Base-by-base conservation (phyloP, 2,329 filamentous ascomycete genomes). In the Cytospora piceae region DNA sequence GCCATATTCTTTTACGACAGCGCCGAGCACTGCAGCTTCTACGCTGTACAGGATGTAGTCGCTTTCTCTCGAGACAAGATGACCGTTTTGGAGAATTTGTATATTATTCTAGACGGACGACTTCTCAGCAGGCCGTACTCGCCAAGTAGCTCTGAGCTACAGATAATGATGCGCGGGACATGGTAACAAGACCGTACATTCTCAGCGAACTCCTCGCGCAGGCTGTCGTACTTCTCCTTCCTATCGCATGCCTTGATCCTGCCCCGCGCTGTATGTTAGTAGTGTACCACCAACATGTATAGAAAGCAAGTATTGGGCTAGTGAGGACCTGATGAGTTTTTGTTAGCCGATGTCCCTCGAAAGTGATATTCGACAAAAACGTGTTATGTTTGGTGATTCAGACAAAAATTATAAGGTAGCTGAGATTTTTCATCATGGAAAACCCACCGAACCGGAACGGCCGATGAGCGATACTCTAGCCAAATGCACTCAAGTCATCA, bases 401-500 rank as follows among this genome's bases (percentile, higher is more conserved):
- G 94, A 97, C 91, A 90, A 87, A 86, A 83, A 77, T 88, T 76
- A 70, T 80, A 90, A 90, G 94, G 94, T 98, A 98, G 94, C 94
- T 92, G 90, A 95, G 91, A 89, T 83, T 88, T 96, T 90, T 96
- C 94, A 97, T 97, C 94, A 97, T 87, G 86, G 94, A 96, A 90
- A 87, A 85, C 83, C 82, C 81, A 81, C 82, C 63, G 77, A 79
- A 81, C 77, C 71, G 76, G 75, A 82, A 79, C 79, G 79, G 76
- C 81, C 80, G 81, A 83, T 57, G 82, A 80, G 83, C 88, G 87
- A 93, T 96, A 85, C 94, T 98, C 94, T 93, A 98, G 94, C 94
- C 94, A 98, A 98, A 98, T 98, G 94, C 94, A 94, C 94, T 98
- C 94, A 94, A 93, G 94, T 98, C 94, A 98, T 98, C 94, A 96